Percentiles rank a stretch among this genome's conserved stretches.
These are phyloP conservation scores for Lodderomyces beijingensis DNA, from an alignment of 1,139 yeast genomes.

Conservation along the genomic window DNA sequence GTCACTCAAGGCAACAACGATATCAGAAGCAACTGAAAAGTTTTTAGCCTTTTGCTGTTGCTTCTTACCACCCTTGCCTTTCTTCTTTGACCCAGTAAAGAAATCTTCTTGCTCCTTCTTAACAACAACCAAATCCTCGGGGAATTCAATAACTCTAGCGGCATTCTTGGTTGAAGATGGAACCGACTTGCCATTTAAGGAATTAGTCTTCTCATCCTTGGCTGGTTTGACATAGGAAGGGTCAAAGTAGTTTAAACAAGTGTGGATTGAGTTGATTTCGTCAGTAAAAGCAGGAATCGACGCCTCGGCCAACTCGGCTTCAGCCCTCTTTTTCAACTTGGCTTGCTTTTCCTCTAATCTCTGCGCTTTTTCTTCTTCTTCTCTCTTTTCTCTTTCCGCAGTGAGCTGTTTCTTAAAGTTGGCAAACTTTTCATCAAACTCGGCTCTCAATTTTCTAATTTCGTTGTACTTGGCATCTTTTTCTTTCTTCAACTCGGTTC, in stretches of 20 bases:
- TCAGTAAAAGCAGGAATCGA: conserved; percentile 81
- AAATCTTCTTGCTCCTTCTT: conserved; percentile 61
- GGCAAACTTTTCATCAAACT: conserved; percentile 66
- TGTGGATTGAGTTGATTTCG: conserved; percentile 72
- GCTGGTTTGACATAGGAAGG: conserved; percentile 69
- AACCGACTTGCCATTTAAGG: conserved; percentile 22
- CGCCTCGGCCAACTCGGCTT: conserved; percentile 59
- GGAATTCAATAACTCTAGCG: conserved; percentile 53
- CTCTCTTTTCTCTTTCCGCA: conserved; percentile 66
- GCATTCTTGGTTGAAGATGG: conserved; percentile 25
- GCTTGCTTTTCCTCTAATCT: conserved; percentile 56
- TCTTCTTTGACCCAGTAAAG: conserved; percentile 51
- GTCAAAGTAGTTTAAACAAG: conserved; percentile 68
- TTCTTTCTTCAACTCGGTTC: conserved; percentile 63
- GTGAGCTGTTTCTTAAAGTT: conserved; percentile 67
- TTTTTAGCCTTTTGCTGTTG: conserved; percentile 33
- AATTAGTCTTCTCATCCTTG: conserved; percentile 8
- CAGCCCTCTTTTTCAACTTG: conserved; percentile 62
- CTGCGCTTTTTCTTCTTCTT: conserved; percentile 58
- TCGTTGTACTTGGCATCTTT: conserved; percentile 65
- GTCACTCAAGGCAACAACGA: conserved; percentile 73
- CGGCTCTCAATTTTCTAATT: conserved; percentile 62
- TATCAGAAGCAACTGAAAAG: conserved; percentile 75
- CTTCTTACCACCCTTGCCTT: conserved; percentile 31
- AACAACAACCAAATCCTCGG: conserved; percentile 61